Base-by-base conservation (phyloP, 306 rosid genomes). In the Herpetospermum pedunculosum region DNA sequence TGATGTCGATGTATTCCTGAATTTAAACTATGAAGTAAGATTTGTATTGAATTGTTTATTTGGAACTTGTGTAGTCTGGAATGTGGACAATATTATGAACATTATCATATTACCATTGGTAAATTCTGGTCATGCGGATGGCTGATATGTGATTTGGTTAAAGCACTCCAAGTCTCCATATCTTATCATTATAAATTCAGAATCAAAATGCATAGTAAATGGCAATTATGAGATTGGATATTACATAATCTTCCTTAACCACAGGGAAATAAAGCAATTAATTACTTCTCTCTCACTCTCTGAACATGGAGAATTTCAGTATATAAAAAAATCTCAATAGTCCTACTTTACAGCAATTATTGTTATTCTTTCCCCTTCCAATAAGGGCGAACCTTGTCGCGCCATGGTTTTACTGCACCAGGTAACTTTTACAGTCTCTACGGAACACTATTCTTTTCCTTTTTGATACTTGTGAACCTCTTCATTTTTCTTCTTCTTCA, bases 151-250 rank as follows among this genome's bases (percentile, higher is more conserved):
- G 73, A 38, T 68, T 11, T 40, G 32, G 49, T n/a, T 65, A 10
- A 64, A 65, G 49, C 21, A 38, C 74, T 46, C 48, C 8, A 4
- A 43, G 74, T 8, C 8, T 47, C 25, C 38, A 26, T 28, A 62
- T 76, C 69, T 46, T 50, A 76, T 21, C 52, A 40, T 76, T 25
- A 50, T 21, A 28, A 43, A 40, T 63, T 19, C 25, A 18, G 32
- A 55, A 52, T 53, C 25, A 62, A 30, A 58, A 44, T 26, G 46
- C 16, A 16, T 40, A 18, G 32, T 78, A 63, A 78, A 72, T 78
- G 72, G 8, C 26, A 44, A 48, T 78, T 74, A 74, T 32, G 37
- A 64, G 75, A 72, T 53, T 37, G 58, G 43, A 64, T 41, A 8
- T 44, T 41, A 28, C 32, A 49, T 54, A 53, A 62, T 79, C 59